Conservation (phyloP, 495 filamentous ascomycete species). For the Trichoderma gamsii region DNA sequence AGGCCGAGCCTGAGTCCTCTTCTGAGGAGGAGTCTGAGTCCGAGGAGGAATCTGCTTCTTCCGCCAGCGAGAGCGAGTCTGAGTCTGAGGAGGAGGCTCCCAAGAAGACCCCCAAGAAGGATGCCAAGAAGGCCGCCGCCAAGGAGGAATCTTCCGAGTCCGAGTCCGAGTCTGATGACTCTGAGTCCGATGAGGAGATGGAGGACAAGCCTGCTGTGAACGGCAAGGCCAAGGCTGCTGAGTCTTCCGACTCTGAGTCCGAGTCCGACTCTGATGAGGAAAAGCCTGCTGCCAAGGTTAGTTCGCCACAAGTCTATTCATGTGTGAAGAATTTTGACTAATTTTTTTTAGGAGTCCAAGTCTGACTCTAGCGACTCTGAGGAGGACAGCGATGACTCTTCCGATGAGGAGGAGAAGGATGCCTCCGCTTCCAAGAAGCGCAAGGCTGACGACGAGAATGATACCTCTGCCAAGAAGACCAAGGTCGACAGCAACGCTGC, state of each 20-base stretch:
- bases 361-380: conserved; percentile 19
- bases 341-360: neutral
- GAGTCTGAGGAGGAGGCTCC: conserved; percentile 37
- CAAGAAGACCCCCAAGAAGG: conserved; percentile 36
- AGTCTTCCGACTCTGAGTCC: conserved; percentile 21
- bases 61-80: conserved; percentile 28
- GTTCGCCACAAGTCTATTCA: conserved; percentile 16
- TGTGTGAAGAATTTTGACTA: neutral
- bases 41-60: conserved; percentile 26
- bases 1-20: conserved; percentile 38
- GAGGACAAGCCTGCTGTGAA: conserved; percentile 35
- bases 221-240: conserved; percentile 29
- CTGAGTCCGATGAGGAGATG: conserved; percentile 41
- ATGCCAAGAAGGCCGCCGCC: conserved; percentile 27
- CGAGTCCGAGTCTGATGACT: conserved; percentile 34
- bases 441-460: conserved; percentile 67
- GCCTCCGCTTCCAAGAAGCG: conserved; percentile 68
- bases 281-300: conserved; percentile 38
- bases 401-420: conserved; percentile 42
- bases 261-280: conserved; percentile 34
- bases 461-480: conserved; percentile 65
- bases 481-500: conserved; percentile 59
- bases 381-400: conserved; percentile 37
- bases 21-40: conserved; percentile 23
- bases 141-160: conserved; percentile 25